Base-by-base conservation (phyloP, 2,329 filamentous ascomycete genomes). In the Akanthomyces uredinophilus region DNA sequence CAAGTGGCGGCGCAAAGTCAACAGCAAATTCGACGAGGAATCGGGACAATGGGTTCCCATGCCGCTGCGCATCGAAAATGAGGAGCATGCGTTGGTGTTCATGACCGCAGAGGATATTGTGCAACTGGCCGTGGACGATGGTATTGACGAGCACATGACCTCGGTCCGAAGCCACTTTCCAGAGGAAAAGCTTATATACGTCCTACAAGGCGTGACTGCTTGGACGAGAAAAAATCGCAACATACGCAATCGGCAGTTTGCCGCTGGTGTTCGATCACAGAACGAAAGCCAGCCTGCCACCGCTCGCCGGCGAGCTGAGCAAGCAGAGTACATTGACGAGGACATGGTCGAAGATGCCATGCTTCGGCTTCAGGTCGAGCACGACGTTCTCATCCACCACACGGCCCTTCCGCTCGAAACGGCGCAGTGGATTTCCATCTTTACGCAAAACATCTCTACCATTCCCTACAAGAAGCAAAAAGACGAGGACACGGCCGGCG, bases 371-470 rank as follows among this genome's bases (percentile, higher is more conserved):
- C 90, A 94, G 71, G 80, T 93, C 6, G 73, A 82, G 27, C 86
- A 93, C 72, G 77, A 78, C 5, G 83, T 83, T 24, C 76, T 91
- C 4, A 85, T 93, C 50, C 88, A 92, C 70, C 89, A 94, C 71
- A 90, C 88, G 1, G 74, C 73, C 16, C 74, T 77, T 2, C 69
- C 82, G 0, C 70, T 83, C 0, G 88, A 92, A 68, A 90, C 88
- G 1, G 88, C 89, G 2, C 83, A 88, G 67, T 91, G 89, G 87
- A 85, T 93, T 35, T 78, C 82, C 35, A 79, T 83, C 39, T 91
- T 93, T 68, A 94, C 91, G 0, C 88, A 92, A 69, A 88, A 94
- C 70, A 87, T 94, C 54, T 89, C 88, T 8, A 90, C 87, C 1
- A 85, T 89, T 24, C 90, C 89, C 0, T 93, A 93, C 72, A 84